Base-by-base conservation (phyloP, 345 rosid species). In the Xanthoceras sorbifolium region DNA sequence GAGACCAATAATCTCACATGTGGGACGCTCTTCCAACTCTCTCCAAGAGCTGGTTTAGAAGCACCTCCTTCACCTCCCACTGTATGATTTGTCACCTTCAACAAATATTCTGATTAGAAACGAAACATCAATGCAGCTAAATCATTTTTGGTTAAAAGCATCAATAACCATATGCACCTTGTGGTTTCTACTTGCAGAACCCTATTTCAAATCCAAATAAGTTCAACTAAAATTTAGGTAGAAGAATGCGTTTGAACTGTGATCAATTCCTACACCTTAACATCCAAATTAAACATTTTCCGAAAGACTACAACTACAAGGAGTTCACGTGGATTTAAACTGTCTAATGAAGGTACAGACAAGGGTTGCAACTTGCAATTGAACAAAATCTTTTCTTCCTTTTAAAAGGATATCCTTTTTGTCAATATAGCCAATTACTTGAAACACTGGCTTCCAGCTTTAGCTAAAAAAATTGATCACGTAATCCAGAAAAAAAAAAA, bases 1-100 rank as follows among this genome's bases (percentile, higher is more conserved):
- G 88, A 86, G 32, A 92, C 81, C 77, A 85, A 77, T 65, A 94
- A 90, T 86, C 98, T 89, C 78, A 82, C 86, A 68, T 94, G 95
- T 31, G 98, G 92, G 65, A 94, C 82, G 81, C 85, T 86, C 85
- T 92, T 92, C 98, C 98, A 93, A 75, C 86, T 86, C 87, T 92
- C 94, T 57, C 98, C 98, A 36, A 92, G 94, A 77, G 98, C 97
- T 31, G 97, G 97, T 85, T 92, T 94, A 54, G 66, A 77, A 64
- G 72, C 73, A 67, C 96, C 91, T 55, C 87, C 90, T 64, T 86
- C 94, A 81, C 95, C 93, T 65, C 88, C 89, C 72, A 92, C 97
- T 8, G 88, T 94, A 84, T 92, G 98, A 81, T 94, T 92, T 5
- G 88, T 90, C 82, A 94, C 92, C 98, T 93, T 82, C 76, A 74